Evolutionary conservation across 768 basidiomycete genomes (phyloP), one percentile per base, ranked within the genome.

Genomic region (Phaeotremella skinneri): DNA sequence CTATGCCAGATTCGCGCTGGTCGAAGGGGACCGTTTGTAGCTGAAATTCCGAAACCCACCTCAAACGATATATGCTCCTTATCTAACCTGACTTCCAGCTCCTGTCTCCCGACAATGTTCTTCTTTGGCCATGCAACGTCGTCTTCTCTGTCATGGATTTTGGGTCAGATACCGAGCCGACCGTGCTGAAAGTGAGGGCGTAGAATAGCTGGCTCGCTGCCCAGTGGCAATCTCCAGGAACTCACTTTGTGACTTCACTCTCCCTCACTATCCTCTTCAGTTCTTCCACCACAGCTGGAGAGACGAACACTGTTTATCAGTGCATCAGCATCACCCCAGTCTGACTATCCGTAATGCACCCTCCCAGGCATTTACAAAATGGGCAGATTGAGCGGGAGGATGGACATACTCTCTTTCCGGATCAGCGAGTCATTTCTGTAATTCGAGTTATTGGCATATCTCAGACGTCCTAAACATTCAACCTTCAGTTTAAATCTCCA

Each of bases 381-480:
- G 3, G 1, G 52, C 11, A 17, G 42, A 13, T 31, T 25, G 43
- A 34, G 27, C 20, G 11, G 23, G 43, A 27, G 25, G 64, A 7
- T 13, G 20, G 7, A 83, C 91, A 70, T 67, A 96, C 93, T 96
- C 79, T 99, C 96, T 89, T 98, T 98, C 62, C 94, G 85, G 75
- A 99, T 98, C 49, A 99, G 80, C 77, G 87, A 89, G 80, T 99
- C 96, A 70, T 98, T 98, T 30, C 96, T 81, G 80, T 99, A 99
- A 79, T 99, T 99, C 9, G 94, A 97, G 82, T 98, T 98, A 82
- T 98, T 94, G 62, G 96, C 96, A 77, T 98, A 99, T 66, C 96
- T 85, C 55, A 98, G 83, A 65, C 94, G 87, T 21, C 75, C 75
- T 76, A 34, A 37, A 6, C 41, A 37, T 39, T 41, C 23, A 32